Evolutionary conservation across 2,329 filamentous ascomycete species (phyloP), one percentile per base, ranked within the genome.

Genomic region (Verticillium nonalfalfae): DNA sequence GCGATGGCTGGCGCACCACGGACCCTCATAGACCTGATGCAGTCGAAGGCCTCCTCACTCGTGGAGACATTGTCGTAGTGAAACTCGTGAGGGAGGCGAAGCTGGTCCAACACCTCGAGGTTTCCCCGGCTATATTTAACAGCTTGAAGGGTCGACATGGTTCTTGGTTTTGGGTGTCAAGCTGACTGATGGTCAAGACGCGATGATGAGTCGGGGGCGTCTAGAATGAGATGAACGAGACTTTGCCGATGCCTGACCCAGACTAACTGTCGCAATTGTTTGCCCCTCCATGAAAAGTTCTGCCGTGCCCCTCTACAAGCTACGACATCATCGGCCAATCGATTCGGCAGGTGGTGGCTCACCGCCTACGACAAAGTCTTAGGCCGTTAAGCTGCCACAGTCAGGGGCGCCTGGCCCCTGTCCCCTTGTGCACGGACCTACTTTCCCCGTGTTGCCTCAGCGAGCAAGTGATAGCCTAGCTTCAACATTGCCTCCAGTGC

Each of bases 1-100:
- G 95, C 95, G 73, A 99, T 99, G 56, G 95, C 95, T 0, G 95
- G 95, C 5, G 95, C 95, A 38, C 76, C 91, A 69, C 91, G 86
- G 7, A 89, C 86, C 57, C 87, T 78, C 91, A 95, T 95, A 15
- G 89, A 83, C 68, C 86, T 87, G 76, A 95, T 95, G 69, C 89
- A 90, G 72, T 92, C 88, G 77, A 91, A 95, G 40, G 90, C 91
- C 75, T 92, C 89, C 68, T 88, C 84, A 65, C 87, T 85, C 11
- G 85, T 90, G 35, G 82, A 82, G 59, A 94, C 85, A 65, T 83
- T 74, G 69, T 94, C 90, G 73, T 93, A 95, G 73, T 90, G 85
- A 70, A 91, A 88, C 68, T 90, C 86, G 71, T 95, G 90, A 14
- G 91, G 91, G 26, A 95, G 82, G 64, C 86, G 85, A n/a, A 95